phyloP scores from a whole-genome alignment of 306 rosid genomes.

The Acacia crassicarpa region DNA sequence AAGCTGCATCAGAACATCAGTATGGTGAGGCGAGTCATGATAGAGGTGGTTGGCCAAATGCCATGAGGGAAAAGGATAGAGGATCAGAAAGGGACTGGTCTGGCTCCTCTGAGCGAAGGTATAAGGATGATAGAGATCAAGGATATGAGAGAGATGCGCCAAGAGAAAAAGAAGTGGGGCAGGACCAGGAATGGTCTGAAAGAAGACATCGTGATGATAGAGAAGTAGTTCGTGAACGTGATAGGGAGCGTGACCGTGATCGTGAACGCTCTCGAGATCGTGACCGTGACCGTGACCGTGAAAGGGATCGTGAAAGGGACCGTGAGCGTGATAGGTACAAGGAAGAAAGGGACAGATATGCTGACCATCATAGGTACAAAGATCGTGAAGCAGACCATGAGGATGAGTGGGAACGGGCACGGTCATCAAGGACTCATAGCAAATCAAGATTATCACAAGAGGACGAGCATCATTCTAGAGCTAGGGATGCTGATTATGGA shows the following conservation, averaged over 20 bases:
- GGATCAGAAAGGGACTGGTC: constrained; percentile 96
- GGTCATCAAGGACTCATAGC: constrained; percentile 80
- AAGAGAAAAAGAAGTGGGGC: constrained; percentile 71
- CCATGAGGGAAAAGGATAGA: constrained; percentile 85
- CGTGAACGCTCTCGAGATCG: constrained; percentile 64
- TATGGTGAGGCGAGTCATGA: constrained; percentile 92
- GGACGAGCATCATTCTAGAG: constrained; percentile 77
- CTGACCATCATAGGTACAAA: constrained; percentile 86
- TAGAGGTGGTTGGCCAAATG: constrained; percentile 78
- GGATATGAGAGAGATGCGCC: constrained; percentile 77
- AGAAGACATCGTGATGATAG: constrained; percentile 79
- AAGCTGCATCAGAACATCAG: constrained; percentile 91
- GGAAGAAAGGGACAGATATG: constrained; percentile 82
- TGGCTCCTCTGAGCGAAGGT: constrained; percentile 85
- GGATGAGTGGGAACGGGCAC: constrained; percentile 88
- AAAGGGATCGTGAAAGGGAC: constrained; percentile 57
- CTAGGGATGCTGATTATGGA: constrained; percentile 95
- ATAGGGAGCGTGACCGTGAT: constrained; percentile 55
- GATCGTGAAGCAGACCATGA: constrained; percentile 78
- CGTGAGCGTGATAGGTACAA: constrained; percentile 80
- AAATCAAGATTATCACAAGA: constrained; percentile 76
- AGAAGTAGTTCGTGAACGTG: constrained; percentile 70
- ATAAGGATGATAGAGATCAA: constrained; percentile 84
- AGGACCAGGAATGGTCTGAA: constrained; percentile 76
- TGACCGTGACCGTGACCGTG: constrained; percentile 54